Evolutionary conservation across 2,329 filamentous ascomycete genomes (phyloP).

Genomic region (Pseudogymnoascus sp.): DNA sequence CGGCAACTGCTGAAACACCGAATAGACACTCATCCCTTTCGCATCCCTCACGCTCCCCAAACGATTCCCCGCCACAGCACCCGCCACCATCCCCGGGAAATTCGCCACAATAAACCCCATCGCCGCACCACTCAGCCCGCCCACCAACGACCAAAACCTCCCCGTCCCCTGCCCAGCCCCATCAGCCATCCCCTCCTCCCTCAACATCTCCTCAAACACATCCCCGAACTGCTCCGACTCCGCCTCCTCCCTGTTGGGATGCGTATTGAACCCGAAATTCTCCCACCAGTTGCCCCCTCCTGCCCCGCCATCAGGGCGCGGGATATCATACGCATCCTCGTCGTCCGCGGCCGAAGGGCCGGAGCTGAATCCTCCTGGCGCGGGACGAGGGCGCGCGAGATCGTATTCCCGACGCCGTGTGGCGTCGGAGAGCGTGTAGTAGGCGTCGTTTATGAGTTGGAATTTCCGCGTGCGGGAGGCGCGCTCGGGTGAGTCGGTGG

Average conservation of each 20-base stretch:
- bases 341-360: slow-evolving; percentile 34
- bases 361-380: slow-evolving; percentile 21
- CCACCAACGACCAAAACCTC: slow-evolving; percentile 80
- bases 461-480: slow-evolving; percentile 74
- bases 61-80: slow-evolving; percentile 84
- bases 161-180: slow-evolving; percentile 52
- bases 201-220: slow-evolving; percentile 83
- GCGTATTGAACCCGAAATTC: slow-evolving; percentile 46
- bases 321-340: slow-evolving; percentile 33
- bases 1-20: slow-evolving; percentile 77
- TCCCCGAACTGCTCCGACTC: slow-evolving; percentile 79
- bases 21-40: slow-evolving; percentile 89
- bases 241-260: slow-evolving; percentile 46
- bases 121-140: slow-evolving; percentile 77
- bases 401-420: slow-evolving; percentile 78
- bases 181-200: slow-evolving; percentile 76
- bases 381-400: slow-evolving; percentile 35
- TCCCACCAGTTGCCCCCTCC: slow-evolving; percentile 58
- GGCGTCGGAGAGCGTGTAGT: slow-evolving; percentile 80
- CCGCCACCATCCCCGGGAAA: slow-evolving; percentile 78
- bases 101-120: slow-evolving; percentile 95
- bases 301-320: slow-evolving; percentile 23
- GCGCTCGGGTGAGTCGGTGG: slow-evolving; percentile 75
- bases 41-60: slow-evolving; percentile 84
- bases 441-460: slow-evolving; percentile 87